phyloP scores from a whole-genome alignment of 1,284 basidiomycete genomes.

The Polyporus tsugae region DNA sequence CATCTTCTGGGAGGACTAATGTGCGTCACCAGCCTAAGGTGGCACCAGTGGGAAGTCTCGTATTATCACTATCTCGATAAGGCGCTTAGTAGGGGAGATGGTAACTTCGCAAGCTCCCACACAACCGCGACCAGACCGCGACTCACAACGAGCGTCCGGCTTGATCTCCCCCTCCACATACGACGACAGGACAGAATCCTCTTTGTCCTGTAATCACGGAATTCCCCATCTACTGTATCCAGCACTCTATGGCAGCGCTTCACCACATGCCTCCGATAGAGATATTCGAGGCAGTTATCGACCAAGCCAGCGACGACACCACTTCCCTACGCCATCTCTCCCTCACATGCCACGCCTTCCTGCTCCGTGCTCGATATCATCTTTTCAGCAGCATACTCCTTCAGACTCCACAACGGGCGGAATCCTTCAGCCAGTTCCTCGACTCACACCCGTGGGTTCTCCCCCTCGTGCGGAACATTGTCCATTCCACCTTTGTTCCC shows the following conservation, averaged over 20 bases:
- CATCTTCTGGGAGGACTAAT: too few relatives aligned
- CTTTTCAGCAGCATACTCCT: background rate
- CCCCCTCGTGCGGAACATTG: background rate
- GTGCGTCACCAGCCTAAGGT: too few relatives aligned
- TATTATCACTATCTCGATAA: too few relatives aligned
- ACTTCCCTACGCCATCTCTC: background rate
- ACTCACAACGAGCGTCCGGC: too few relatives aligned
- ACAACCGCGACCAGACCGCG: too few relatives aligned
- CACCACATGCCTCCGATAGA: background rate
- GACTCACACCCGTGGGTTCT: background rate
- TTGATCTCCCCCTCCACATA: too few relatives aligned
- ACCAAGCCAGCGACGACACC: background rate
- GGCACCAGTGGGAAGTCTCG: too few relatives aligned
- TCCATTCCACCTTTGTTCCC: background rate
- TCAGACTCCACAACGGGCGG: background rate
- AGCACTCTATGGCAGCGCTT: background rate
- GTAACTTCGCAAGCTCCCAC: too few relatives aligned
- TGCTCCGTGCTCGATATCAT: background rate
- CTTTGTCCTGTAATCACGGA: too few relatives aligned
- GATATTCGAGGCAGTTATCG: background rate
- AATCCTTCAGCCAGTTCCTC: background rate
- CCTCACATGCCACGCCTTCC: background rate
- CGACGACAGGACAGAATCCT: too few relatives aligned
- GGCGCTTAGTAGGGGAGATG: too few relatives aligned
- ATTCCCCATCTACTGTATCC: too few relatives aligned